Percentiles rank a stretch among this genome's conserved stretches.
Evolutionary conservation across 768 basidiomycete genomes (phyloP).

Genomic region (Pleurotus cornucopiae): DNA sequence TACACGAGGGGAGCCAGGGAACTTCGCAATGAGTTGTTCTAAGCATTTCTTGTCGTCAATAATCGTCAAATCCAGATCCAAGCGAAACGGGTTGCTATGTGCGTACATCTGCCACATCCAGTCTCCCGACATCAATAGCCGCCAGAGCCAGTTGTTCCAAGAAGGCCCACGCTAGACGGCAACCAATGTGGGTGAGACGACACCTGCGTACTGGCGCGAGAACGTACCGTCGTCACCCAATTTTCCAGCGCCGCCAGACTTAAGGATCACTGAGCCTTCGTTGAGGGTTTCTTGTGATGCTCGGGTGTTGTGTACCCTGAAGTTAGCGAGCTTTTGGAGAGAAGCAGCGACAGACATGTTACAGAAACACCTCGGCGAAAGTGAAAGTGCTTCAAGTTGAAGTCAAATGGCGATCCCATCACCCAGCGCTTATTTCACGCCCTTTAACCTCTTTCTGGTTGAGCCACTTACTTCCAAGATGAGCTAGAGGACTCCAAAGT

Average conservation of each 20-base stretch:
- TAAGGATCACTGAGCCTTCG: conserved; percentile 46
- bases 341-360: conserved; percentile 45
- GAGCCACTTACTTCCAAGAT: too few relatives aligned
- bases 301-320: conserved; percentile 45
- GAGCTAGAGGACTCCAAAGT: too few relatives aligned
- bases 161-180: conserved; percentile 58
- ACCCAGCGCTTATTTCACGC: too few relatives aligned
- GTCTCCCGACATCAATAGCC: conserved; percentile 67
- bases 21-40: conserved; percentile 55
- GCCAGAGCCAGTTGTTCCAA: conserved; percentile 79
- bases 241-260: conserved; percentile 36
- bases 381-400: too few relatives aligned
- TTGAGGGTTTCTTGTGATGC: conserved; percentile 59
- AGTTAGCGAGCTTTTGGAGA: conserved; percentile 49
- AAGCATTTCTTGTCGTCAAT: conserved; percentile 54
- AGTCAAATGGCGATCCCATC: too few relatives aligned
- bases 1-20: conserved; percentile 77
- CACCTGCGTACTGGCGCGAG: not conserved
- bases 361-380: too few relatives aligned
- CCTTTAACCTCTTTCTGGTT: too few relatives aligned
- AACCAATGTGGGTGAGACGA: conserved; percentile 5
- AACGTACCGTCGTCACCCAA: conserved; percentile 55
- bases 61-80: conserved; percentile 13
- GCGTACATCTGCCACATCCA: conserved; percentile 74
- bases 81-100: not conserved